These are phyloP conservation scores for Rhytidiadelphus loreus DNA, from an alignment of 225 moss, liverwort and hornwort genomes.

Conservation along the genomic window DNA sequence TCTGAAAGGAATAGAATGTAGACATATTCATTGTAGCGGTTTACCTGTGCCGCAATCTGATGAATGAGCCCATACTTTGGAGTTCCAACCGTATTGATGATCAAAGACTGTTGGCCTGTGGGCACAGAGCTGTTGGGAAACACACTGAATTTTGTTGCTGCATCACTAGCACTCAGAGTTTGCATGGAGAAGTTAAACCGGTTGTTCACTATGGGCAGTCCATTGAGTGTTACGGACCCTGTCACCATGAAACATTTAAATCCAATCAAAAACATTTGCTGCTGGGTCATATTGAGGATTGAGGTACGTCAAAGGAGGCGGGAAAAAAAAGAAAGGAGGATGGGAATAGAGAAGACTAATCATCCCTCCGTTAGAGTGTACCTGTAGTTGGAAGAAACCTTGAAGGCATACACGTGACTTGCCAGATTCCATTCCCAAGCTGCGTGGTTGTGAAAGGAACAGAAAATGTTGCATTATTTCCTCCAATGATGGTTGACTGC, in stretches of 20 bases:
- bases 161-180: slow-evolving; percentile 18
- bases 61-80: slow-evolving; percentile 27
- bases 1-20: background rate
- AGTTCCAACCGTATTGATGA: slow-evolving; percentile 3
- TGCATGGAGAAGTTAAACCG: slow-evolving; percentile 16
- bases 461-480: slow-evolving; percentile 5
- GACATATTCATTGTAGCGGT: background rate
- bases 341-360: background rate
- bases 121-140: slow-evolving; percentile 23
- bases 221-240: slow-evolving; percentile 20
- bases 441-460: slow-evolving; percentile 17
- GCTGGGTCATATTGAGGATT: background rate
- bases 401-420: slow-evolving; percentile 23
- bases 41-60: slow-evolving; percentile 20
- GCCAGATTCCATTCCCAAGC: slow-evolving; percentile 21
- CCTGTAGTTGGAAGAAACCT: slow-evolving; percentile 20
- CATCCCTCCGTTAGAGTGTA: background rate
- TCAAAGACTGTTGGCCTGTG: slow-evolving; percentile 14
- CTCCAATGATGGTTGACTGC: slow-evolving; percentile 1
- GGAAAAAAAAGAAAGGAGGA: background rate
- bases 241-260: background rate
- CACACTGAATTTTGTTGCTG: slow-evolving; percentile 14
- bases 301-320: background rate
- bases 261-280: background rate
- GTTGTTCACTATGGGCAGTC: slow-evolving; percentile 15